These are phyloP conservation scores for Fabrea salina DNA, from an alignment of 169 alveolate genomes.

Conservation along the genomic window DNA sequence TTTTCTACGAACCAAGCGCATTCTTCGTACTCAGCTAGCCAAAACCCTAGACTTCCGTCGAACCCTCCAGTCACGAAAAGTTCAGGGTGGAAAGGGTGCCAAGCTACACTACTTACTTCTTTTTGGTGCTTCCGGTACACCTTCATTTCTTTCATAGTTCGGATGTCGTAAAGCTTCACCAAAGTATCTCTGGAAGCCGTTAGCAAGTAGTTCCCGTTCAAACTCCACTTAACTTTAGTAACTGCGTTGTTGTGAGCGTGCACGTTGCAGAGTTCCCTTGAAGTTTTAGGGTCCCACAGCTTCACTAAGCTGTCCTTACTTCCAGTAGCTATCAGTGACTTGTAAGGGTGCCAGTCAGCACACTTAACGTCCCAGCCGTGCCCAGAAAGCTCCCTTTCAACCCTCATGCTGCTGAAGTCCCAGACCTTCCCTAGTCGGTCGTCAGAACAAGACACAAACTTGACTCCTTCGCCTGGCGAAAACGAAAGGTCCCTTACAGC, in stretches of 20 bases:
- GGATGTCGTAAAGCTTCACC: slow-evolving; percentile 69
- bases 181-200: slow-evolving; percentile 74
- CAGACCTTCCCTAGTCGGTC: slow-evolving; percentile 61
- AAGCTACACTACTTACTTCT: slow-evolving; percentile 62
- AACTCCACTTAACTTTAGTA: slow-evolving; percentile 65
- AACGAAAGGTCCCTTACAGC: slow-evolving; percentile 52
- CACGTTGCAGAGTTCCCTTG: slow-evolving; percentile 52
- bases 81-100: slow-evolving; percentile 78
- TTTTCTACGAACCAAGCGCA: slow-evolving; percentile 29
- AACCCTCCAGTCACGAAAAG: slow-evolving; percentile 69
- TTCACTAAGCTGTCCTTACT: slow-evolving; percentile 69
- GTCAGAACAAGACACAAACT: slow-evolving; percentile 66
- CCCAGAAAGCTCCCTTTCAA: slow-evolving; percentile 54
- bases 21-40: slow-evolving; percentile 55
- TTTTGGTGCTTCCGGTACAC: slow-evolving; percentile 61
- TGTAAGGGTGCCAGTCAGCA: slow-evolving; percentile 80
- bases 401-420: slow-evolving; percentile 48
- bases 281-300: slow-evolving; percentile 77
- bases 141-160: slow-evolving; percentile 68
- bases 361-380: slow-evolving; percentile 76
- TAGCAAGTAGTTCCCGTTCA: slow-evolving; percentile 74
- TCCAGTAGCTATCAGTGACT: slow-evolving; percentile 66
- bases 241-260: slow-evolving; percentile 71
- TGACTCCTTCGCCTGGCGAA: slow-evolving; percentile 44
- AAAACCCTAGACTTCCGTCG: slow-evolving; percentile 66